Conservation (phyloP, 805 yeast species). For the Teunomyces tritomae region DNA sequence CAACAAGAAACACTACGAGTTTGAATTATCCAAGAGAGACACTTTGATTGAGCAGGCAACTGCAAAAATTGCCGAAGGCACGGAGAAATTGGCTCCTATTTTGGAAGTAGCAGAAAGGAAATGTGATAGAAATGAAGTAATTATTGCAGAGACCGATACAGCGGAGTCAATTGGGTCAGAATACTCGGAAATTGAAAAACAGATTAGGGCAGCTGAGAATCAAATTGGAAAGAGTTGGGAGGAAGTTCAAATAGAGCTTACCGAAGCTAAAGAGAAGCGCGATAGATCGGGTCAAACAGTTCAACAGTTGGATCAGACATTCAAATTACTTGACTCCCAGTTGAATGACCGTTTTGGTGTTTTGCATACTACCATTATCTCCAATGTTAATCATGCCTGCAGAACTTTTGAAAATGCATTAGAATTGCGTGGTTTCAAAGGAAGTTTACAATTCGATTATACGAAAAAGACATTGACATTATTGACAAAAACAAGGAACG, state of each 20-base stretch:
- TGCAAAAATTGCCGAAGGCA: slow-evolving; percentile 12
- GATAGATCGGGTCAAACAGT: slow-evolving; percentile 42
- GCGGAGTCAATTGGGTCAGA: slow-evolving; percentile 49
- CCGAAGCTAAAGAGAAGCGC: slow-evolving; percentile 41
- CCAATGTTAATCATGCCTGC: slow-evolving; percentile 30
- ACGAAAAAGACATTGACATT: slow-evolving; percentile 49
- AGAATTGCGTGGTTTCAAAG: slow-evolving; percentile 68
- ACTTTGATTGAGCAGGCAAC: slow-evolving; percentile 9
- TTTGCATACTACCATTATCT: slow-evolving; percentile 31
- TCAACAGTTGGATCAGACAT: slow-evolving; percentile 28
- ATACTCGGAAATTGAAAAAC: slow-evolving; percentile 43
- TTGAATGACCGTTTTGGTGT: slow-evolving; percentile 31
- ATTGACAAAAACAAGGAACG: slow-evolving; percentile 60
- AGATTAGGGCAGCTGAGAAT: slow-evolving; percentile 52
- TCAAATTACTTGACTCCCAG: slow-evolving; percentile 25
- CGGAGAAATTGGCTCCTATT: slow-evolving; percentile 12
- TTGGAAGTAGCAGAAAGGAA: slow-evolving; percentile 30
- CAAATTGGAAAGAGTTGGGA: slow-evolving; percentile 55
- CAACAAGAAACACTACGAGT: slow-evolving; percentile 10
- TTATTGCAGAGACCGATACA: slow-evolving; percentile 37
- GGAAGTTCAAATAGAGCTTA: slow-evolving; percentile 49
- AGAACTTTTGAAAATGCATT: slow-evolving; percentile 56
- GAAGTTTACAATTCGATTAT: slow-evolving; percentile 65
- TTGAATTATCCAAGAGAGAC: slow-evolving; percentile 10
- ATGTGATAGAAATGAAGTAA: slow-evolving; percentile 50